Percentiles rank a stretch among this genome's conserved stretches.
These are phyloP conservation scores for Colletotrichum magnum DNA, from an alignment of 2,329 filamentous ascomycete species.

Conservation along the genomic window DNA sequence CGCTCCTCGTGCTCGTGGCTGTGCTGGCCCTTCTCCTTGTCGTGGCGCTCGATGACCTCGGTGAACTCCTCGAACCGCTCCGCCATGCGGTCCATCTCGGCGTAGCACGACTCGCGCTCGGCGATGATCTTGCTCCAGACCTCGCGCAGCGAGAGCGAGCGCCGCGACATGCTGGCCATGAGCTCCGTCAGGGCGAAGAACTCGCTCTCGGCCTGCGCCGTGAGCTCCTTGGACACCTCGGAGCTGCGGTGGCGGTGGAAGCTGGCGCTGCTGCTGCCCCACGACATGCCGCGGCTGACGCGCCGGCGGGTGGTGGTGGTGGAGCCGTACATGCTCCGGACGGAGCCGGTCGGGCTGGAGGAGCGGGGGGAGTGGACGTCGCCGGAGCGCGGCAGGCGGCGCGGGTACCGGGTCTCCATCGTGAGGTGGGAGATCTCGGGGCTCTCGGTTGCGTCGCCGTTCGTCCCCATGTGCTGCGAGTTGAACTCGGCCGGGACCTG, in stretches of 20 bases:
- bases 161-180: slow-evolving; percentile 34
- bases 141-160: slow-evolving; percentile 22
- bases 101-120: slow-evolving; percentile 29
- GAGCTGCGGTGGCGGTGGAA: slow-evolving; percentile 11
- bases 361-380: slow-evolving; percentile 12
- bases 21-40: slow-evolving; percentile 28
- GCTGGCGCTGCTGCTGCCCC: slow-evolving; percentile 5
- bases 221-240: slow-evolving; percentile 36
- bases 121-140: slow-evolving; percentile 36
- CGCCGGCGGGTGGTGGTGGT: slow-evolving; percentile 1
- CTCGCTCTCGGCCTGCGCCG: slow-evolving; percentile 30
- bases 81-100: slow-evolving; percentile 31
- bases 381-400: slow-evolving; percentile 8
- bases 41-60: slow-evolving; percentile 28
- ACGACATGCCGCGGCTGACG: slow-evolving; percentile 18
- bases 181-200: slow-evolving; percentile 34
- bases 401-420: neutral
- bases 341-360: slow-evolving; percentile 26
- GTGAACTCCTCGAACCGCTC: slow-evolving; percentile 29
- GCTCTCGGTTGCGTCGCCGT: neutral
- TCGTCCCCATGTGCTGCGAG: neutral
- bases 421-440: neutral
- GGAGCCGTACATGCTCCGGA: slow-evolving; percentile 1
- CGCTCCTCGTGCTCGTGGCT: slow-evolving; percentile 30
- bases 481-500: slow-evolving; percentile 1